Evolutionary conservation across 176 grass and related monocot species (phyloP).

Genomic region (Triticum timopheevii): DNA sequence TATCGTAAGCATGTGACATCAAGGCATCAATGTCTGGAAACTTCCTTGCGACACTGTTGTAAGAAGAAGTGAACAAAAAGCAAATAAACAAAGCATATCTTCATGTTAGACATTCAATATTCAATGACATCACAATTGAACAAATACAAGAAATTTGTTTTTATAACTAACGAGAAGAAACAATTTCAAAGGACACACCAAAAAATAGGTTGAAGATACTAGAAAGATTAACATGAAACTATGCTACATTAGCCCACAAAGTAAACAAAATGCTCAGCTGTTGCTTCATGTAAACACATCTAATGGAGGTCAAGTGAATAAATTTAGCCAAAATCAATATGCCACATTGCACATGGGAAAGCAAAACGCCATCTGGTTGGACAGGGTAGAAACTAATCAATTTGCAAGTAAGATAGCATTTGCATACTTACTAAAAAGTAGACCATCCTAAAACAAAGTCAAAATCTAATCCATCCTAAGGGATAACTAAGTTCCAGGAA

Average conservation of each 20-base stretch:
- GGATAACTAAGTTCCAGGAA: background rate
- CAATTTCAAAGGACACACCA: background rate
- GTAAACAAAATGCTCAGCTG: background rate
- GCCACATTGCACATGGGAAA: background rate
- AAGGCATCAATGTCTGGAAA: slow-evolving; percentile 66
- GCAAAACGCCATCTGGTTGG: background rate
- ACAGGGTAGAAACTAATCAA: slow-evolving; percentile 6
- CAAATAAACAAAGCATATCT: slow-evolving; percentile 43
- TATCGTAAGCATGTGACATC: slow-evolving; percentile 59
- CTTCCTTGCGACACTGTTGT: slow-evolving; percentile 61
- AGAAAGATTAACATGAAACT: background rate
- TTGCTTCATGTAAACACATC: slow-evolving; percentile 26
- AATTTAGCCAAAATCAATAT: background rate
- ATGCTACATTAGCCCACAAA: background rate
- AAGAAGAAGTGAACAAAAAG: slow-evolving; percentile 42
- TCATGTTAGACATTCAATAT: slow-evolving; percentile 32
- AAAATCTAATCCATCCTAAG: background rate
- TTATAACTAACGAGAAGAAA: background rate
- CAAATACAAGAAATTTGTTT: slow-evolving; percentile 3
- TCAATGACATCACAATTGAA: slow-evolving; percentile 20
- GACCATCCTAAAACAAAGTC: background rate
- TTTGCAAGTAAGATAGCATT: slow-evolving; percentile 4
- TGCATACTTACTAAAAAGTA: background rate
- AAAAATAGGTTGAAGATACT: background rate
- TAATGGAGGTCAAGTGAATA: background rate